Conservation (phyloP, 1,284 basidiomycete species). For the Fistulinella cinereoalba region DNA sequence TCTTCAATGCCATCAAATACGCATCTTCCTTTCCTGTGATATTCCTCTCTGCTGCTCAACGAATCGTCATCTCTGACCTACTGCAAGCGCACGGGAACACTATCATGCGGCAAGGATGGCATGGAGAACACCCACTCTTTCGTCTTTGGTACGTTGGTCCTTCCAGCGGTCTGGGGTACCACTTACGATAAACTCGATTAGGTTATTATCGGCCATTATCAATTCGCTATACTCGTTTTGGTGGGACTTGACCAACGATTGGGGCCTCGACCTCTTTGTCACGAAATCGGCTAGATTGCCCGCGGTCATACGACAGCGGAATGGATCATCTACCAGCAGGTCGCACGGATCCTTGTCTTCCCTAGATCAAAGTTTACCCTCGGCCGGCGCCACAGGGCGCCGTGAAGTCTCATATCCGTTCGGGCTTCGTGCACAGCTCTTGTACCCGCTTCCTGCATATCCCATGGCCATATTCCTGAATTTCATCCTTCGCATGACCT, state of each 20-base stretch:
- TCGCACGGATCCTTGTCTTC: conserved; percentile 26
- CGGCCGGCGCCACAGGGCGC: conserved; percentile 24
- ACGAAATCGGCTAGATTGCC: conserved; percentile 27
- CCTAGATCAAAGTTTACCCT: conserved; percentile 5
- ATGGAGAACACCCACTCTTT: conserved; percentile 76
- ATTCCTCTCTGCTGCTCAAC: conserved; percentile 85
- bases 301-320: too few species aligned
- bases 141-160: conserved; percentile 66
- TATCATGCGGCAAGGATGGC: conserved; percentile 55
- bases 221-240: conserved; percentile 97
- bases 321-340: conserved; percentile 25
- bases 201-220: conserved; percentile 81
- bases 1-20: conserved; percentile 97
- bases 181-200: conserved; percentile 36
- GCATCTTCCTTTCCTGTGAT: conserved; percentile 98
- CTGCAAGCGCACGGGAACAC: conserved; percentile 47
- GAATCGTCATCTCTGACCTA: conserved; percentile 60
- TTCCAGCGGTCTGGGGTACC: too few species aligned
- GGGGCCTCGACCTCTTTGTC: conserved; percentile 84
- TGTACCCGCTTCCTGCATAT: conserved; percentile 84
- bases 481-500: conserved; percentile 88
- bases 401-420: conserved; percentile 45
- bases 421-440: too few species aligned
- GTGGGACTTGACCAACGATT: conserved; percentile 99
- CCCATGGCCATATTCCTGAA: conserved; percentile 84